Evolutionary conservation across 345 rosid genomes (phyloP).

Genomic region (Lumnitzera racemosa): DNA sequence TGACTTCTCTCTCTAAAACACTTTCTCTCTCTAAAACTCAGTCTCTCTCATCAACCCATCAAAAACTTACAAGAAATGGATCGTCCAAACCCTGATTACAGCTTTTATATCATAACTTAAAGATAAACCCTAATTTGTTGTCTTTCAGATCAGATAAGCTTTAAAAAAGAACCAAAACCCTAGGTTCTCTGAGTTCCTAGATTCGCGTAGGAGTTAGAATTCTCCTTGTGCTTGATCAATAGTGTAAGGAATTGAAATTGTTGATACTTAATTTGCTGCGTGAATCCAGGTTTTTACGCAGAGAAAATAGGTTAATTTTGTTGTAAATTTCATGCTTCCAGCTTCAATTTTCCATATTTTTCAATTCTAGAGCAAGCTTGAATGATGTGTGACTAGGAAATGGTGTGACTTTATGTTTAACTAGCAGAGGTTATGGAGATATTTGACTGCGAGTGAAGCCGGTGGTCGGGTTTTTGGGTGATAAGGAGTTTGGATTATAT

Average conservation of each 20-base stretch:
- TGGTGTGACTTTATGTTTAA: no score
- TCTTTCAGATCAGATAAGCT: conserved; percentile 8
- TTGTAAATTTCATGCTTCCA: no score
- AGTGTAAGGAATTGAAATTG: neutral
- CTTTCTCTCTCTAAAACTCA: conserved; percentile 4
- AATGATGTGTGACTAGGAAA: no score
- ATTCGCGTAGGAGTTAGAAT: conserved; percentile 22
- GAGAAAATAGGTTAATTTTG: no score
- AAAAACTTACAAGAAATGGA: neutral
- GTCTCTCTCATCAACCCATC: conserved; percentile 24
- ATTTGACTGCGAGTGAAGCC: conserved; percentile 1
- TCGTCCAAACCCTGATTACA: no score
- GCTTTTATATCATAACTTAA: no score
- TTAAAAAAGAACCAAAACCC: conserved; percentile 17
- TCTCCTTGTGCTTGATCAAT: neutral
- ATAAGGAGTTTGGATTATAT: conserved; percentile 7
- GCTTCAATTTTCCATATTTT: no score
- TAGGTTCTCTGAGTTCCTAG: conserved; percentile 15
- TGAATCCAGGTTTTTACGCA: no score
- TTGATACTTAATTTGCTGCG: no score
- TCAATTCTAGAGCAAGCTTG: no score
- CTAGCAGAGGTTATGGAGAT: neutral
- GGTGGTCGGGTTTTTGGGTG: neutral
- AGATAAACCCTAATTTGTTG: neutral
- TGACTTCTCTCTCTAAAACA: conserved; percentile 2